Evolutionary conservation across 495 filamentous ascomycete genomes (phyloP), one percentile per base, ranked within the genome.

Genomic region (Schizothecium vesticola): DNA sequence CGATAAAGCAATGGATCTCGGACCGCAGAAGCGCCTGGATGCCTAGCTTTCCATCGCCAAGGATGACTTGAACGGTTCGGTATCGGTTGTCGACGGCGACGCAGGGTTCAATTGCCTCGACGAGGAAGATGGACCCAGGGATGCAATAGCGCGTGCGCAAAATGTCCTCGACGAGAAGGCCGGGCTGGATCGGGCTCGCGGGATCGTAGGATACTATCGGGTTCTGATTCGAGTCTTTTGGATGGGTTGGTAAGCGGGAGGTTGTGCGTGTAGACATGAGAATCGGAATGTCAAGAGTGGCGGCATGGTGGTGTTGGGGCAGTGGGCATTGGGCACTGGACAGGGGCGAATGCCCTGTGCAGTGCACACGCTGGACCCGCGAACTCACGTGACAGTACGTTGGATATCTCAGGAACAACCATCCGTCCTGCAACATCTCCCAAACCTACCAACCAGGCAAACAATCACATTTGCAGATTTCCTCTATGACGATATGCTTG

Each of bases 111-210:
- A 83, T 67, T 28, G 67, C 72, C 71, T 84, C 82, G 66, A 84
- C 80, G 0, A 84, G 73, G 21, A 84, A 82, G 22, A 83, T 61
- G 0, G 80, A 81, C 22, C 78, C 77, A 0, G 78, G 78, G 7
- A 80, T 64, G 63, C 78, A 82, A 58, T 72, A 74, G 21, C 73
- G 65, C 23, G 80, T 80, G 61, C 77, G 75, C 19, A 83, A 70
- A 22, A 84, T 79, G 61, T 80, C 75, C 57, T 69, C 80, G 56
- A 88, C 80, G 23, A 85, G 79, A 71, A 81, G 84, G 67, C 85
- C 85, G 23, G 86, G 72, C 67, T 82, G 79, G 59, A 87, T 79
- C 64, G 69, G 69, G 4, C 63, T 36, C n/a, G 33, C n/a, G 1
- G 61, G 69, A 55, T 74, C 62, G 29, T 66, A 64, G 25, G 73